phyloP scores from a whole-genome alignment of 306 rosid genomes.

The Pterocarpus santalinus region DNA sequence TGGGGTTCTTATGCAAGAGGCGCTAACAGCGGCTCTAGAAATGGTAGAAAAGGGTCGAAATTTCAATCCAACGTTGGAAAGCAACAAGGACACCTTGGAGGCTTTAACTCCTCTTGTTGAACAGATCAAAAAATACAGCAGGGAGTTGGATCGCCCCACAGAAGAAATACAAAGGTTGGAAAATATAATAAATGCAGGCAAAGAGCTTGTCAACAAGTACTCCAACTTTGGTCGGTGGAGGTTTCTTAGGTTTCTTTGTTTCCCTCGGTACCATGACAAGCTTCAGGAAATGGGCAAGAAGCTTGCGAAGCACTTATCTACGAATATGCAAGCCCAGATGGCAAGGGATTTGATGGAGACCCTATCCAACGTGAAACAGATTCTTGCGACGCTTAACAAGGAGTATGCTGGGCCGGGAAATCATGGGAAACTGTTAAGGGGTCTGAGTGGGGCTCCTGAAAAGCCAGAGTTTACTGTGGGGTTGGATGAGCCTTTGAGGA shows the following conservation, averaged over 20 bases:
- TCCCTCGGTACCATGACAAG: constrained; percentile 26
- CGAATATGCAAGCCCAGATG: not conserved
- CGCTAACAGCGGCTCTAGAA: not conserved
- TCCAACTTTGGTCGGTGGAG: constrained; percentile 45
- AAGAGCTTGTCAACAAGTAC: constrained; percentile 40
- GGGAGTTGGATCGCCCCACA: constrained; percentile 1
- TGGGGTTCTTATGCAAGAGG: not conserved
- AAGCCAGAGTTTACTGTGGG: constrained; percentile 54
- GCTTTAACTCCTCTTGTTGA: constrained; percentile 18
- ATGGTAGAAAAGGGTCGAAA: constrained; percentile 26
- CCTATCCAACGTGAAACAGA: not conserved
- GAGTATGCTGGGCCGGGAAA: constrained; percentile 1
- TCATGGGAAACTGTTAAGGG: not conserved
- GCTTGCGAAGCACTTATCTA: not conserved
- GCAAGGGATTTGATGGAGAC: constrained; percentile 29
- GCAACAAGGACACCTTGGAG: constrained; percentile 10
- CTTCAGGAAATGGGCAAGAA: not conserved
- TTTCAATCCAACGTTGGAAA: not conserved
- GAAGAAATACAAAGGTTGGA: not conserved
- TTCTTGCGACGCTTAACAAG: constrained; percentile 10
- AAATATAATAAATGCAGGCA: not conserved
- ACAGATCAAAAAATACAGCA: constrained; percentile 2
- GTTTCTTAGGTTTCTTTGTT: not conserved
- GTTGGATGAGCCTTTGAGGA: constrained; percentile 49
- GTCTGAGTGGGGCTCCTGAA: constrained; percentile 50